phyloP scores from a whole-genome alignment of 371 early-diverging fungal genomes.

The Sporodiniella umbellata region DNA sequence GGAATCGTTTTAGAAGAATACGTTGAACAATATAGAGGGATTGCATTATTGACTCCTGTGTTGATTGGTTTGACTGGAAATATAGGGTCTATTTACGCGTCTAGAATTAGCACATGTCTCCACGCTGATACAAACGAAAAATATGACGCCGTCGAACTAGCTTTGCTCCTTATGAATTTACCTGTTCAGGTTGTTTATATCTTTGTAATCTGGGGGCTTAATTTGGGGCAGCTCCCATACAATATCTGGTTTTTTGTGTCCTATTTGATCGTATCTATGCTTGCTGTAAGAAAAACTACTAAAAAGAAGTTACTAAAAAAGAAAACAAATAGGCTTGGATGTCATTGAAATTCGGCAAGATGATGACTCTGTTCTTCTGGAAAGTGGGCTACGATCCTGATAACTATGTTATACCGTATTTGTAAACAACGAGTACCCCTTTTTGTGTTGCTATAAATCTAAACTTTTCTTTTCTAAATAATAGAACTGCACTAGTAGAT shows the following conservation, averaged over 20 bases:
- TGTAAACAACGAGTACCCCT: slow-evolving; percentile 40
- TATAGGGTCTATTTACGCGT: slow-evolving; percentile 79
- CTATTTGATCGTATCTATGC: slow-evolving; percentile 38
- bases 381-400: slow-evolving; percentile 72
- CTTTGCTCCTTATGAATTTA: slow-evolving; percentile 66
- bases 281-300: slow-evolving; percentile 24
- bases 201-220: slow-evolving; percentile 52
- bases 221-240: slow-evolving; percentile 47
- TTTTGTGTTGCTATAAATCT: too few species aligned
- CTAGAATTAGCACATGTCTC: slow-evolving; percentile 75
- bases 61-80: slow-evolving; percentile 79
- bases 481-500: slow-evolving; percentile 55
- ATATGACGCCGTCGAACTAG: slow-evolving; percentile 53
- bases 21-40: slow-evolving; percentile 69
- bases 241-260: slow-evolving; percentile 40
- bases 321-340: slow-evolving; percentile 34
- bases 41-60: slow-evolving; percentile 75
- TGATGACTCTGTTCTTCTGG: slow-evolving; percentile 62
- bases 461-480: neutral
- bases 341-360: slow-evolving; percentile 47
- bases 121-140: slow-evolving; percentile 58
- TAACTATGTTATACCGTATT: slow-evolving; percentile 76
- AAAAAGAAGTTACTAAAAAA: neutral
- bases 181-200: slow-evolving; percentile 72
- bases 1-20: slow-evolving; percentile 76